phyloP scores from a whole-genome alignment of 768 basidiomycete genomes.

The Leucocoprinus leucothites region DNA sequence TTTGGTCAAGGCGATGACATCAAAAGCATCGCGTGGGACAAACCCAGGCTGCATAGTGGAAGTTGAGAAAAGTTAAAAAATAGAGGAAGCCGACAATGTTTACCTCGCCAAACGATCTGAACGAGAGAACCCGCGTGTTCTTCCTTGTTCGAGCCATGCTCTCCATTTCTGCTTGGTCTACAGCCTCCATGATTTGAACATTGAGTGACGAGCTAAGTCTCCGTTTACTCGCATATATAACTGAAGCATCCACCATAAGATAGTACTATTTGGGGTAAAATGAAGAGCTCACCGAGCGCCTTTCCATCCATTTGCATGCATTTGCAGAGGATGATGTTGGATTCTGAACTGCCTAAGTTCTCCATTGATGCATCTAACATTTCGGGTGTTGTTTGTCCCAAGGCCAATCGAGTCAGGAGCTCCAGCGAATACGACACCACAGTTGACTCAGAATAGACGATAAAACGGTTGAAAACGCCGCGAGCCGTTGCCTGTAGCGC shows the following conservation, averaged over 20 bases:
- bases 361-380: slow-evolving; percentile 58
- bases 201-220: slow-evolving; percentile 51
- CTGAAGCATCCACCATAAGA: slow-evolving; percentile 43
- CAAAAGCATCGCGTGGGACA: slow-evolving; percentile 68
- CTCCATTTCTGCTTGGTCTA: slow-evolving; percentile 35
- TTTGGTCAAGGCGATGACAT: slow-evolving; percentile 56
- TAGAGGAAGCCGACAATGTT: slow-evolving; percentile 17
- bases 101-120: slow-evolving; percentile 67
- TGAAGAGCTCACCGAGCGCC: slow-evolving; percentile 50
- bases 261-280: too few species aligned
- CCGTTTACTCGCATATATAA: slow-evolving; percentile 66
- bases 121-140: slow-evolving; percentile 34
- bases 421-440: slow-evolving; percentile 71
- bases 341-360: slow-evolving; percentile 51
- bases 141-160: slow-evolving; percentile 31
- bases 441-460: slow-evolving; percentile 58
- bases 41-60: slow-evolving; percentile 48
- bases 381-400: slow-evolving; percentile 42
- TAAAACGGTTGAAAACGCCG: slow-evolving; percentile 56
- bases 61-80: not conserved
- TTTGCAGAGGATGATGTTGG: slow-evolving; percentile 59
- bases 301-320: slow-evolving; percentile 51
- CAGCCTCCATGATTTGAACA: slow-evolving; percentile 59
- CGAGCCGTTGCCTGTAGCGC: slow-evolving; percentile 44
- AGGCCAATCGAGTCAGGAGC: slow-evolving; percentile 56